These are phyloP conservation scores for Colletotrichum abscissum DNA, from an alignment of 2,329 filamentous ascomycete species.

Conservation along the genomic window DNA sequence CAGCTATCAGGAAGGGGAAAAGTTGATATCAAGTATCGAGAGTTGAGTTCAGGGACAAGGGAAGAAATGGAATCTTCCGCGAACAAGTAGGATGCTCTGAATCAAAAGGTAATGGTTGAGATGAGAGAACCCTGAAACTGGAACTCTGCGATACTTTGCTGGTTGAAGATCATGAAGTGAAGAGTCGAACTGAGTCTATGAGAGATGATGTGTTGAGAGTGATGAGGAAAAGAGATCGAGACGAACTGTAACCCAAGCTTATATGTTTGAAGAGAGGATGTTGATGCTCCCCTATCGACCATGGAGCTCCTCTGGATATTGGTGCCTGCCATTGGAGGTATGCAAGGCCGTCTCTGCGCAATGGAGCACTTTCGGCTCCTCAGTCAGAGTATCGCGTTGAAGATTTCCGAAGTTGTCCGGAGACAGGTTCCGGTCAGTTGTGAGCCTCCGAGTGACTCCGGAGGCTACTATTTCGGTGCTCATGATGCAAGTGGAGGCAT, in stretches of 20 bases:
- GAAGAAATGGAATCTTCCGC: background rate
- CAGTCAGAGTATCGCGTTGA: background rate
- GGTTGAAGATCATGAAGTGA: conserved; percentile 6
- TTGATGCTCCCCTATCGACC: background rate
- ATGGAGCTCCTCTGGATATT: background rate
- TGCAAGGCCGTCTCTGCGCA: background rate
- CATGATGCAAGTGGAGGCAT: background rate
- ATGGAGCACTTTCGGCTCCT: background rate
- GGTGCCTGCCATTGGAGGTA: background rate
- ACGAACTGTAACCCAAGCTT: background rate
- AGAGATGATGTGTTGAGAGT: background rate
- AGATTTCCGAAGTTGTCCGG: background rate
- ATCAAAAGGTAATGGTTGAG: background rate
- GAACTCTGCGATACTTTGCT: conserved; percentile 5
- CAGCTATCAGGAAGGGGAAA: background rate
- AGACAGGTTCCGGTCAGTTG: background rate
- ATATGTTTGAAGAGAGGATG: background rate
- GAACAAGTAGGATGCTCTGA: background rate
- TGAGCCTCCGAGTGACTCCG: conserved; percentile 10
- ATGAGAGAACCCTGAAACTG: background rate
- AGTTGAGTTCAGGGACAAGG: background rate
- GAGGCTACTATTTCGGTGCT: conserved; percentile 3
- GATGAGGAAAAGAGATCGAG: background rate
- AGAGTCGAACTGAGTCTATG: background rate
- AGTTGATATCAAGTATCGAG: background rate